Conservation (phyloP, 108 stramenopile species). For the Heterococcus sp. region DNA sequence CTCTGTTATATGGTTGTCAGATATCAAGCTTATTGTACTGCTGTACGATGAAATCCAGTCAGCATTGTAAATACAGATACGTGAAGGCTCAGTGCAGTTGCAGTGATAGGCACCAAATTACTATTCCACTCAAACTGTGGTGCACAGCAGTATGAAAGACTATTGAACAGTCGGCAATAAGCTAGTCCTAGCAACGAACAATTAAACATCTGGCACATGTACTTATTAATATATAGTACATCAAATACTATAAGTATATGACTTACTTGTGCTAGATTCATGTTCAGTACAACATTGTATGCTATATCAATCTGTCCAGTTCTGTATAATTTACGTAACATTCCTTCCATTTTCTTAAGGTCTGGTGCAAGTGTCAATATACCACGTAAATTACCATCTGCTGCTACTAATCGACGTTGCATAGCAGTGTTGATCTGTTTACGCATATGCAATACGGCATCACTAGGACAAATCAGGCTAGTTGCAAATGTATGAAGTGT, state of each 20-base stretch:
- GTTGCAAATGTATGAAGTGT: too few species aligned
- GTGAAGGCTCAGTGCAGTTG: background rate
- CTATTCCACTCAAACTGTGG: background rate
- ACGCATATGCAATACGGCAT: too few species aligned
- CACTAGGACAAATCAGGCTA: too few species aligned
- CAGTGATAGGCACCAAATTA: background rate
- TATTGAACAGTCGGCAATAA: background rate
- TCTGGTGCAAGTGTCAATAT: conserved; percentile 28
- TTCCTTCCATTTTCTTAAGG: conserved; percentile 40
- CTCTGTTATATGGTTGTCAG: background rate
- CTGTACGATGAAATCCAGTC: background rate
- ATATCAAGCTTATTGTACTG: background rate
- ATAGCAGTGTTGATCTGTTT: conserved; percentile 41
- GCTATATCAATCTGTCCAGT: conserved; percentile 40
- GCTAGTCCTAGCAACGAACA: too few species aligned
- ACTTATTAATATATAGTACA: too few species aligned
- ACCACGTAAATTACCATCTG: conserved; percentile 19
- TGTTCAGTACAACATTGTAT: conserved; percentile 46
- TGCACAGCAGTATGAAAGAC: background rate
- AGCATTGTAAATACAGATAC: background rate
- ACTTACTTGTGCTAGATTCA: conserved; percentile 39
- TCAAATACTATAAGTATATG: background rate
- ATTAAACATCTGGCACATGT: too few species aligned
- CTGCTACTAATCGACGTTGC: conserved; percentile 32
- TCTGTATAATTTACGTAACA: conserved; percentile 2